Conservation (phyloP, 352 stramenopile species). For the Aphanomyces astaci region DNA sequence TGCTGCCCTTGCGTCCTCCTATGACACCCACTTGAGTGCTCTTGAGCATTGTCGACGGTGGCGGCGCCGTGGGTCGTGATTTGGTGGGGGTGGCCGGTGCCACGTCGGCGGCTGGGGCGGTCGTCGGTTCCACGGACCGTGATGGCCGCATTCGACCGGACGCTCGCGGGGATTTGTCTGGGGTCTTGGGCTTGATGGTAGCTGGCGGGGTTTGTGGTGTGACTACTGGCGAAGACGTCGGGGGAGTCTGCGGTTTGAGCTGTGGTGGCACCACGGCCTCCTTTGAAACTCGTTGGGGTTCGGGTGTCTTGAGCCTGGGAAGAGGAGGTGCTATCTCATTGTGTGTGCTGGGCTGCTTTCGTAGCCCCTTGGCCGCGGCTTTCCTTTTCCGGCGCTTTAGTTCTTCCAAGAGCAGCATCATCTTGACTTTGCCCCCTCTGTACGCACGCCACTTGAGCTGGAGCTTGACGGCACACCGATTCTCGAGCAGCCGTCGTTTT, state of each 20-base stretch:
- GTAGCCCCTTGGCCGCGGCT: not conserved
- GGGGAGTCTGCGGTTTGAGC: not conserved
- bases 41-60: not conserved
- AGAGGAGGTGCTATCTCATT: too few species aligned
- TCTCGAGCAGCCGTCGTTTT: conserved; percentile 1
- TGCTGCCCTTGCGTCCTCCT: not conserved
- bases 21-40: not conserved
- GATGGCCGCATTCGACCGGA: not conserved
- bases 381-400: not conserved
- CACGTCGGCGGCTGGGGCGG: not conserved
- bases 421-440: not conserved
- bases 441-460: conserved; percentile 10
- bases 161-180: not conserved
- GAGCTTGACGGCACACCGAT: conserved; percentile 6
- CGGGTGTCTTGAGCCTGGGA: not conserved
- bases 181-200: not conserved
- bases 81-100: not conserved
- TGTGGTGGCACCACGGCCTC: not conserved
- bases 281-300: too few species aligned
- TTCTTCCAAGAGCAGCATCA: conserved; percentile 1
- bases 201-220: not conserved
- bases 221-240: not conserved
- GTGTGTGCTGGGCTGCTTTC: too few species aligned
- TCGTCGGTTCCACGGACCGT: not conserved
- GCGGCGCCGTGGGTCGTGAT: not conserved